These are phyloP conservation scores for Boletus pseudopeckii DNA, from an alignment of 768 basidiomycete species.

Conservation along the genomic window DNA sequence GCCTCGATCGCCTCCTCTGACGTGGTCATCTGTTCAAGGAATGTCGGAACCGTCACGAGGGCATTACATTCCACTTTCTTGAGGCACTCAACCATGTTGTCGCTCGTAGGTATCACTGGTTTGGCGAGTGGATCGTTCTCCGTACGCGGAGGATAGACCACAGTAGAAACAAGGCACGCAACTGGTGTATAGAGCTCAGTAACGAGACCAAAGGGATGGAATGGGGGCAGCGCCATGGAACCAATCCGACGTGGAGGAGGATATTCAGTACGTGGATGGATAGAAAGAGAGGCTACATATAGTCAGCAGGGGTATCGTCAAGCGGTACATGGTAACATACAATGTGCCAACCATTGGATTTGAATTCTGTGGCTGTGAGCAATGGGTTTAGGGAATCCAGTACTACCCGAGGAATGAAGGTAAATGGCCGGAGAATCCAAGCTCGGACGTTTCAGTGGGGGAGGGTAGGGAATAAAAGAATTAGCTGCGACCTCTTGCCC, in stretches of 20 bases:
- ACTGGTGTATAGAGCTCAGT: conserved; percentile 19
- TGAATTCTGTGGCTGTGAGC: conserved; percentile 33
- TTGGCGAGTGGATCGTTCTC: conserved; percentile 14
- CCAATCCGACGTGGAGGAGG: conserved; percentile 17
- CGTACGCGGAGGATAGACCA: conserved; percentile 29
- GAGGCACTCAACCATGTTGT: conserved; percentile 38
- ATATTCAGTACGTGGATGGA: background rate
- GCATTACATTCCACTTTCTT: conserved; percentile 25
- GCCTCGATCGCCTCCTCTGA: conserved; percentile 23
- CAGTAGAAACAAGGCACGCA: conserved; percentile 8
- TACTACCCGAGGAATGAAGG: conserved; percentile 50
- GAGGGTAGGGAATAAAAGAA: conserved; percentile 18
- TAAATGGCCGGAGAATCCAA: conserved; percentile 39
- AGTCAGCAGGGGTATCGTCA: background rate
- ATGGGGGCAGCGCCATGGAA: conserved; percentile 26
- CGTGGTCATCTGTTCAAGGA: conserved; percentile 37
- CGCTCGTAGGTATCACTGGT: conserved; percentile 38
- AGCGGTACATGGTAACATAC: conserved; percentile 25
- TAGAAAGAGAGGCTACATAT: background rate
- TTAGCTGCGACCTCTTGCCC: conserved; percentile 29
- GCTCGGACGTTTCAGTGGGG: conserved; percentile 9
- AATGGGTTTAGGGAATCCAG: conserved; percentile 49
- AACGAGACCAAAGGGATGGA: conserved; percentile 24
- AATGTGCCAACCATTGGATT: conserved; percentile 32
- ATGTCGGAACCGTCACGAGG: conserved; percentile 36